Base-by-base conservation (phyloP, 306 rosid species). In the Castanea sativa region DNA sequence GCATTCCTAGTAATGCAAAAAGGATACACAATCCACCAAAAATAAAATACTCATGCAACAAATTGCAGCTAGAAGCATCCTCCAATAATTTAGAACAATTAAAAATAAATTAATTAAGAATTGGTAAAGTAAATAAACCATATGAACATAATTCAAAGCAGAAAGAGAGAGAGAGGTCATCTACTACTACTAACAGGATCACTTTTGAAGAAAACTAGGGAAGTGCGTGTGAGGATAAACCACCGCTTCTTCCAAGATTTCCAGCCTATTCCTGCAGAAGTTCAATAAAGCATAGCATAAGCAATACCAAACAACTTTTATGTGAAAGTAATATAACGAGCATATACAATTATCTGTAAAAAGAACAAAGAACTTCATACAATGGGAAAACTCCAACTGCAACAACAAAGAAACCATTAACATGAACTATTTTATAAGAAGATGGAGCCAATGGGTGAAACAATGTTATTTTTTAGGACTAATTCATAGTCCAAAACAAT, bases 211-310 rank as follows among this genome's bases (percentile, higher is more conserved):
- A 96, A 96, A 73, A 96, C 98, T 80, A 96, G 83, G 72, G 99
- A 96, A 71, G 94, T 89, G 78, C 99, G 91, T 0, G 99, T 96
- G 53, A 96, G 93, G 73, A 96, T 96, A 81, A 96, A 96, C 99
- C 99, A 96, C 58, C 99, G 91, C 90, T 93, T 96, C 93, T 96
- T 96, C 99, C 99, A 96, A 72, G 97, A 96, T 82, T 96, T 96
- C 99, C 99, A 96, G 74, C 99, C 99, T 58, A 96, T 90, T 83
- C 99, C 99, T 96, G 86, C 87, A 87, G 45, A 85, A 83, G 76
- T 69, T 69, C 65, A 87, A 81, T 59, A 83, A 33, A 67, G 75
- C 57, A 74, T 41, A 57, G 43, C 69, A 77, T 12, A 30, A 80
- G 68, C 64, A 78, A 79, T 33, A 41, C 56, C 55, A 57, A 56